Base-by-base conservation (phyloP, 2,329 filamentous ascomycete genomes). In the Penicillium sp. region DNA sequence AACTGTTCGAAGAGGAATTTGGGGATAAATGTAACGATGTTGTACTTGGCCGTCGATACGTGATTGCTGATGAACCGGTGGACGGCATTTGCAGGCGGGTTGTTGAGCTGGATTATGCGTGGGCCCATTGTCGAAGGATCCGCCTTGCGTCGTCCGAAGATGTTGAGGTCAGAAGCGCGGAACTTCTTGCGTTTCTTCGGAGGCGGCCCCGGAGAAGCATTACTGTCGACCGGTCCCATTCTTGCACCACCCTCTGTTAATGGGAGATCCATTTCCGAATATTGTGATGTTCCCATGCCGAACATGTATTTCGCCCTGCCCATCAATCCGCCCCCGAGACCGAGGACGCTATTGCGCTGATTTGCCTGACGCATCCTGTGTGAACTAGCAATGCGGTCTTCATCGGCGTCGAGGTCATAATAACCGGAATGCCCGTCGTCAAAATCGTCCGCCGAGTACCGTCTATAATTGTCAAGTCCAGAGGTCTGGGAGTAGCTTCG, bases 1-100 rank as follows among this genome's bases (percentile, higher is more conserved):
- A 99, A 99, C 69, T 99, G 93, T 71, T 99, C 93, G 70, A 92
- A 90, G 49, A 99, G 78, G 73, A 99, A 99, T 72, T 99, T 99
- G 42, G 93, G 93, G 14, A 97, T 68, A 71, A 99, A 99, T 16
- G 90, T 95, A 46, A 88, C 79, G 65, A 89, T 63, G 70, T 97
- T 99, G 81, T 99, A 99, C 73, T 99, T 99, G 56, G 93, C 87
- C 5, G 93, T 99, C 35, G 92, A 97, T 55, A 99, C 87, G 71
- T 97, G 90, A 68, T 99, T 99, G 79, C 95, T 88, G 67, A 91
- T 81, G 70, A 93, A 97, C 71, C 92, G 95, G 76, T 91, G 92
- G 42, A 78, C 79, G 37, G 86, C 80, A 69, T 99, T 99, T 45
- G 91, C 91, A 2, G 92, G 89, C 3, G 91, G 87, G 66, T 99